Evolutionary conservation across 1,284 basidiomycete species (phyloP), one percentile per base, ranked within the genome.

Genomic region (Fomitiporia mediterranea): DNA sequence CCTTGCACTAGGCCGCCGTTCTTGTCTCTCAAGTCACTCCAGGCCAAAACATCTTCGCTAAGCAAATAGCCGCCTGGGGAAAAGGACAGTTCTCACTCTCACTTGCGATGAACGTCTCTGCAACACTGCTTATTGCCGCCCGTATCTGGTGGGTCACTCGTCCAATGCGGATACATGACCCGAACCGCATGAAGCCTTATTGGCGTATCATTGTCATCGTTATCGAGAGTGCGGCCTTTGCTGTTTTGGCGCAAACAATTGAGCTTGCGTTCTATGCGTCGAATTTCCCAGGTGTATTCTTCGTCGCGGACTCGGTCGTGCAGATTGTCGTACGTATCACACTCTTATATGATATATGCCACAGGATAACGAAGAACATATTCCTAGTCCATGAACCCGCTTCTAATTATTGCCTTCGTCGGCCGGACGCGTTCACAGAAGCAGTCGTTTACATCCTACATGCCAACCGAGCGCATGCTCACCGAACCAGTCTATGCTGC

Each of bases 301-400:
- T 48, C 23, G 32, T 48, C 6, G 23, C 46, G 9, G 46, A 48
- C 13, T 7, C 46, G 23, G 32, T 23, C 15, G 46, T 35, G 11
- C 46, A 48, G 46, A 48, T 48, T 13, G 46, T 48, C 46, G 46
- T 48, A 28, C 13, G 46, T 48, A n/a, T 27, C n/a, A n/a, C 23
- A 28, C 7, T 28, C 2, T 13, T n/a, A 13, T 21, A 11, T 19
- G 46, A n/a, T 42, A 42, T 42, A 5, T n/a, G n/a, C n/a, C n/a
- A n/a, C 27, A 21, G 13, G 15, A 25, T 46, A 7, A 19, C 19
- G 23, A 28, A 3, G n/a, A n/a, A n/a, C n/a, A 17, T 23, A 42
- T 42, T n/a, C 19, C 7, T 13, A 48, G 46, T 21, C 46, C n/a
- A 48, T 48, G 46, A 48, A 48, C 23, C 46, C 46, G 11, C 46